Conservation (phyloP, 495 filamentous ascomycete genomes). For the Lophium mytilinum region DNA sequence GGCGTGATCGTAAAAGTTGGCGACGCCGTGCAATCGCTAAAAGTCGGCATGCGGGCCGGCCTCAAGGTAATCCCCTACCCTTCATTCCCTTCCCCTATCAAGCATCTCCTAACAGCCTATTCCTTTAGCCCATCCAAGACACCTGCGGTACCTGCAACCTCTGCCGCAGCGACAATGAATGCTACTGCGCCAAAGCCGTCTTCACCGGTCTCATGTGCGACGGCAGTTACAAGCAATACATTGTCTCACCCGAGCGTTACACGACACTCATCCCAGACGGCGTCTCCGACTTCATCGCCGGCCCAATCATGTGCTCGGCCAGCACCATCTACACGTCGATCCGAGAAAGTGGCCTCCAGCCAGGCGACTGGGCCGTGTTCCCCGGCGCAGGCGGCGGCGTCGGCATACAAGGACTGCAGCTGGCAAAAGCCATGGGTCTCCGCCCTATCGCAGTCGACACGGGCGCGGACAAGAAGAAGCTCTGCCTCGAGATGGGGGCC, state of each 20-base stretch:
- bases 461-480: conserved; percentile 21
- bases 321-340: conserved; percentile 38
- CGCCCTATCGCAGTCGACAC: conserved; percentile 25
- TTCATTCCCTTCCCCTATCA: no score
- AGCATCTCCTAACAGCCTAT: neutral
- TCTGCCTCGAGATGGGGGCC: conserved; percentile 24
- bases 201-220: conserved; percentile 29
- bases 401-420: conserved; percentile 36
- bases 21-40: conserved; percentile 44
- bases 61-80: conserved; percentile 28
- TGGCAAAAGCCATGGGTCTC: conserved; percentile 33
- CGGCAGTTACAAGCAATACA: conserved; percentile 38
- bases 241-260: conserved; percentile 38
- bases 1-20: conserved; percentile 49
- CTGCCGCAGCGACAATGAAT: conserved; percentile 37
- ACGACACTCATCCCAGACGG: conserved; percentile 38
- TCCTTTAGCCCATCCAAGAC: conserved; percentile 41
- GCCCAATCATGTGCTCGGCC: conserved; percentile 42
- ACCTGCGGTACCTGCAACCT: conserved; percentile 43
- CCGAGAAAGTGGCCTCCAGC: conserved; percentile 31
- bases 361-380: conserved; percentile 40
- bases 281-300: conserved; percentile 37
- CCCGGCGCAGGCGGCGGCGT: conserved; percentile 39
- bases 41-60: conserved; percentile 52
- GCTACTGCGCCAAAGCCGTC: conserved; percentile 32